Evolutionary conservation across 1,284 basidiomycete genomes (phyloP).

Genomic region (Grifola frondosa): DNA sequence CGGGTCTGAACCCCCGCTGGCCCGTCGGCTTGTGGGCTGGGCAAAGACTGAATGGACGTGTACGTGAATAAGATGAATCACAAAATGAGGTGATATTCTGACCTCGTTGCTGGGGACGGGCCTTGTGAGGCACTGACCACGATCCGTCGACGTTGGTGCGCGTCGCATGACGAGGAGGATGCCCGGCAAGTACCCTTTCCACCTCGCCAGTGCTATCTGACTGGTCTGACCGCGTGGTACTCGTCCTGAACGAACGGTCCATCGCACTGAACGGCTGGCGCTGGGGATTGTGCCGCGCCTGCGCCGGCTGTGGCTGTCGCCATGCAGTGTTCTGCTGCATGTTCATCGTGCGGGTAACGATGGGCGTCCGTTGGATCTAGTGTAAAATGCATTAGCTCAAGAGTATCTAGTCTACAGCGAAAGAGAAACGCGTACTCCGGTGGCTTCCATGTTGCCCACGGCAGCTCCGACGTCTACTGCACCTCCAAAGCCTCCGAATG

Average conservation of each 20-base stretch:
- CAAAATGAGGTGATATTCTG: too few species aligned
- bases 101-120: constrained; percentile 8
- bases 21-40: constrained; percentile 21
- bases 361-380: constrained; percentile 74
- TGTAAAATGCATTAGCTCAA: neutral
- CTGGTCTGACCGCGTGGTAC: constrained; percentile 49
- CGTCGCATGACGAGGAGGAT: constrained; percentile 14
- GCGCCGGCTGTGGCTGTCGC: constrained; percentile 28
- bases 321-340: constrained; percentile 19
- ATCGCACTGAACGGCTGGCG: constrained; percentile 47
- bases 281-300: constrained; percentile 33
- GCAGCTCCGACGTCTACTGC: constrained; percentile 52
- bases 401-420: neutral
- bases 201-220: constrained; percentile 71
- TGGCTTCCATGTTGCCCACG: constrained; percentile 69
- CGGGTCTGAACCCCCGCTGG: constrained; percentile 31
- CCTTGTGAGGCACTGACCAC: constrained; percentile 10
- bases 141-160: constrained; percentile 8
- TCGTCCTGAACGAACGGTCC: constrained; percentile 45
- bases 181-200: constrained; percentile 56
- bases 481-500: constrained; percentile 18
- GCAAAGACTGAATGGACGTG: constrained; percentile 19
- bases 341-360: constrained; percentile 49
- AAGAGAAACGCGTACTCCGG: constrained; percentile 47
- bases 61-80: too few species aligned